Percentiles rank a stretch among this genome's conserved stretches.
Evolutionary conservation across 192 early-diverging fungal genomes (phyloP).

Genomic region (Rhizophagus clarus): DNA sequence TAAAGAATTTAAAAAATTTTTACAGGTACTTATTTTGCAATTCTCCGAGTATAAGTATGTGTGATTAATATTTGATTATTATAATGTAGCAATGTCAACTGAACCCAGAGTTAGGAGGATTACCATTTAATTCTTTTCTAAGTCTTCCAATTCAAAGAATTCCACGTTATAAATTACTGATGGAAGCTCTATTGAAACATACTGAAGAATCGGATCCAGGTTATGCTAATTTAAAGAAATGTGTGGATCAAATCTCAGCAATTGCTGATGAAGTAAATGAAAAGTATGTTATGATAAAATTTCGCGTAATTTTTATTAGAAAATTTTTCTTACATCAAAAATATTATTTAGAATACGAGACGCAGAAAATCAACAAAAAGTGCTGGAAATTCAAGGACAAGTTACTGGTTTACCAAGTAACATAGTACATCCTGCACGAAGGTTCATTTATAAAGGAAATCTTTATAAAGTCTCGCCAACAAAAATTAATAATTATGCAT

Average conservation of each 20-base stretch:
- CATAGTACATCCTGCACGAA: conserved; percentile 33
- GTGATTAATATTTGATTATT: not conserved
- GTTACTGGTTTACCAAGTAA: not conserved
- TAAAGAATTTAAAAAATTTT: conserved; percentile 31
- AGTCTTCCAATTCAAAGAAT: conserved; percentile 89
- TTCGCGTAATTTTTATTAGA: not conserved
- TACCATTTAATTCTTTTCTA: conserved; percentile 72
- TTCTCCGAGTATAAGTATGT: too few species aligned
- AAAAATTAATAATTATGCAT: not conserved
- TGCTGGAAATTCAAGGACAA: conserved; percentile 26
- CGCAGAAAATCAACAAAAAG: conserved; percentile 33
- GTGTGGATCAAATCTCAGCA: conserved; percentile 62
- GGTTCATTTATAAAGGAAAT: conserved; percentile 28
- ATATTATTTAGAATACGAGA: conserved; percentile 28
- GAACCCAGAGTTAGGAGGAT: conserved; percentile 16
- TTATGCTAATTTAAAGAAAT: conserved; percentile 59
- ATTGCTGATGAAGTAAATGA: conserved; percentile 85
- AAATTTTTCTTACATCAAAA: not conserved
- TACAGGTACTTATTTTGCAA: conserved; percentile 17
- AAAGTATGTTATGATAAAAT: conserved; percentile 20
- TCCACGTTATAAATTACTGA: conserved; percentile 84
- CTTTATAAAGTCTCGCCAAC: conserved; percentile 16
- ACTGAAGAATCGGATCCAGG: conserved; percentile 76
- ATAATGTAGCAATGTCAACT: conserved; percentile 23
- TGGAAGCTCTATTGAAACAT: conserved; percentile 70